Evolutionary conservation across 306 rosid species (phyloP), one percentile per base, ranked within the genome.

Genomic region (Lithocarpus polystachyus): DNA sequence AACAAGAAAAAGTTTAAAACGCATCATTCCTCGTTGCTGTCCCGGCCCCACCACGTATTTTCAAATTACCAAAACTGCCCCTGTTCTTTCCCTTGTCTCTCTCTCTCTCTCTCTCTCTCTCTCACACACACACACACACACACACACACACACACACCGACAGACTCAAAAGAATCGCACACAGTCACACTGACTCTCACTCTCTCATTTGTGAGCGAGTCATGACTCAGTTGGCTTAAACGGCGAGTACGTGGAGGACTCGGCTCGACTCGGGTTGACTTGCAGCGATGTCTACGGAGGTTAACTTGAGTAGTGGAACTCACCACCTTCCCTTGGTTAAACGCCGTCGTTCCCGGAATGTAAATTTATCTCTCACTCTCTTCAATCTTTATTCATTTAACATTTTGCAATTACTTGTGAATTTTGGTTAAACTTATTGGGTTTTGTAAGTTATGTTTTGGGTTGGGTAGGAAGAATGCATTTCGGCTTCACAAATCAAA

Each of bases 281-380:
- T 31, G 95, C 97, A 18, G 97, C 97, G 15, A 79, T 97, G 84
- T 91, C 93, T 28, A 86, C 88, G 5, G 93, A 89, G 33, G 89
- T 92, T 75, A n/a, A 78, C 18, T 86, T 81, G 81, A 88, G 56
- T 35, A 37, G 45, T 37, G 99, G 97, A 6, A 86, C 71, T 77
- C 93, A 88, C 88, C 76, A 57, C 78, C 67, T 84, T 93, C 1
- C 99, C 97, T 17, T 94, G 97, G 99, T 89, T 91, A 82, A 73
- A 86, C 71, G 98, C 98, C 37, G 82, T 80, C 74, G 91, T 92
- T 26, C 97, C 95, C 43, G 97, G 97, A 89, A 92, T 91, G 98
- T 92, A 94, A 87, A 77, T 61, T 3, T 78, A 73, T 67, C 22
- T n/a, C 26, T 3, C 43, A 12, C 67, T 20, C 20, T 64, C 35